Base-by-base conservation (phyloP, 2,329 filamentous ascomycete species). In the Claviceps sp. region DNA sequence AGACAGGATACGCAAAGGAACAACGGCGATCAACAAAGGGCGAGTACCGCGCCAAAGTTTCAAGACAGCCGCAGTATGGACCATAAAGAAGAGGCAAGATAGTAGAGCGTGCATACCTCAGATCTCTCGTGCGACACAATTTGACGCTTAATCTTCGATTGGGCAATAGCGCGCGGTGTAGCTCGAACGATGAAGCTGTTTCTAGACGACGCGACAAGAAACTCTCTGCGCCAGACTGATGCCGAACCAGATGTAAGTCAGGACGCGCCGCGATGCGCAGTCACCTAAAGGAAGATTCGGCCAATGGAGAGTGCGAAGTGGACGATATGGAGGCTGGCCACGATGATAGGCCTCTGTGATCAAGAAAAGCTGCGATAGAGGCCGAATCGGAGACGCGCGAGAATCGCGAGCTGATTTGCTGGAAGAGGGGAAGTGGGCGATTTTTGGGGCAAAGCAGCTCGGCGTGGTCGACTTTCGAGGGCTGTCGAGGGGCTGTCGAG, bases 401-500 rank as follows among this genome's bases (percentile, higher is more conserved):
- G 63, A 64, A 50, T 41, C 55, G 66, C 66, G 66, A 67, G 70
- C 70, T 78, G 75, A 77, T 77, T 77, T 77, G 74, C 67, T 69
- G 64, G 48, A 43, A 14, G 38, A 52, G 54, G 55, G 55, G 53
- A 52, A 52, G 55, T 56, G 55, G 56, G 53, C 53, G 52, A 54
- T 50, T 54, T 56, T 56, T 56, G 52, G 54, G 54, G 51, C 47
- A 52, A 41, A 52, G 54, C 54, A 45, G 26, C 42, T 24, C 46
- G 8, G 42, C 47, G 49, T 44, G 46, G 14, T 11, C 47, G 41
- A 40, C 24, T n/a, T 22, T 26, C 43, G 44, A 46, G 44, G 44
- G 44, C 44, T 17, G 53, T 42, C 17, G 51, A 50, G 47, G 44
- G 44, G 44, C 44, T 17, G 53, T 42, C 17, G 51, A 50, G 47